Base-by-base conservation (phyloP, 352 stramenopile species). In the Salisapilia sapeloensis region DNA sequence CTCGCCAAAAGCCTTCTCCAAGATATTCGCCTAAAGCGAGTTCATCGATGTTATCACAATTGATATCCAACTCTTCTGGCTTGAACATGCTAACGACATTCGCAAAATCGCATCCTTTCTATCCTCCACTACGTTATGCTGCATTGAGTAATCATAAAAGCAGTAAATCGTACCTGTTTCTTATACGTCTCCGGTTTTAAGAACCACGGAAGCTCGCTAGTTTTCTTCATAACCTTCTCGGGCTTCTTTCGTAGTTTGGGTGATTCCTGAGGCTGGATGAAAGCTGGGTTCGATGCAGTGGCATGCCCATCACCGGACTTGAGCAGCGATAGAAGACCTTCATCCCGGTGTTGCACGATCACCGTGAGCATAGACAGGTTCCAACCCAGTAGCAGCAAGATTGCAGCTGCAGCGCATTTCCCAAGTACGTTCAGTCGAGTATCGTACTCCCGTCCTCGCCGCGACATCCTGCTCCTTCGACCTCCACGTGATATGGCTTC, bases 21-120 rank as follows among this genome's bases (percentile, higher is more conserved):
- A 84, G 37, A 18, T 56, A 72, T 13, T 81, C 65, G 7, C 48
- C 62, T 0, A 48, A 32, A 6, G 60, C 34, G 19, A 84, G 30
- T 27, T 76, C 26, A 11, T 63, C 39, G 11, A 84, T 71, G 40
- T 84, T 84, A 18, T 19, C 53, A 29, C 69, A 84, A 24, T 80
- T 76, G 29, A 84, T 63, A 35, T 75, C 56, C 13, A 84, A 35
- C 20, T 76, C 32, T 7, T 60, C 46, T 0, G 69, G 69, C 13
- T 70, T 56, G 27, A 84, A 78, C 28, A 60, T 29, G 13, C 39
- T 29, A 23, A 85, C 62, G 1, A 58, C 59, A 9, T 47, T 46
- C 2, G 62, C 77, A 29, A 85, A 80, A 27, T 82, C 65, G 25
- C 69, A 85, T 1, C 69, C 65, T 15, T 26, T 57, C 58, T 82